These are phyloP conservation scores for Flaveria robusta DNA, from an alignment of 129 eudicot species.

Conservation along the genomic window DNA sequence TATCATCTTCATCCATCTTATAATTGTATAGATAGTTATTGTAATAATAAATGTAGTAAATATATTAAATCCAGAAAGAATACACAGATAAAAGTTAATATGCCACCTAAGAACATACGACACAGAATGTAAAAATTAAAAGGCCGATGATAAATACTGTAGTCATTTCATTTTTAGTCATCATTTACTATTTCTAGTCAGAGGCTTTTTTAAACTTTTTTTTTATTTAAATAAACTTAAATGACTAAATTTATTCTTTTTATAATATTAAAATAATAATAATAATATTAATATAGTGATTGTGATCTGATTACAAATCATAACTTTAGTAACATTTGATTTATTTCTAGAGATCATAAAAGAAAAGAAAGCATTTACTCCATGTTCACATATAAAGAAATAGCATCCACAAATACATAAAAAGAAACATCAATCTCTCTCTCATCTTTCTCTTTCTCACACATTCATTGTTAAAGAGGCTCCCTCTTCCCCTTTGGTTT, in stretches of 20 bases:
- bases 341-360: neutral
- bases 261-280: neutral
- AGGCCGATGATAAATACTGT: neutral
- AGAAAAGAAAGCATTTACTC: slow-evolving; percentile 20
- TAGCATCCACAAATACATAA: slow-evolving; percentile 36
- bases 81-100: too few relatives aligned
- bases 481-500: slow-evolving; percentile 40
- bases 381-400: slow-evolving; percentile 35
- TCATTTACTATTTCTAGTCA: neutral
- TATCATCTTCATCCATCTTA: too few relatives aligned
- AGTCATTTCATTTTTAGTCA: neutral
- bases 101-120: neutral
- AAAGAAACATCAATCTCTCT: slow-evolving; percentile 32
- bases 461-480: slow-evolving; percentile 33
- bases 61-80: too few relatives aligned
- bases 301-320: neutral
- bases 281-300: neutral
- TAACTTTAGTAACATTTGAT: neutral
- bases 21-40: too few relatives aligned
- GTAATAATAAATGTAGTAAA: too few relatives aligned
- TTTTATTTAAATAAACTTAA: neutral
- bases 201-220: neutral
- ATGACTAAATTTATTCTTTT: neutral
- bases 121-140: neutral
- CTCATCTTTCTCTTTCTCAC: slow-evolving; percentile 33